Evolutionary conservation across 495 filamentous ascomycete genomes (phyloP).

Genomic region (Xylaria palmicola): DNA sequence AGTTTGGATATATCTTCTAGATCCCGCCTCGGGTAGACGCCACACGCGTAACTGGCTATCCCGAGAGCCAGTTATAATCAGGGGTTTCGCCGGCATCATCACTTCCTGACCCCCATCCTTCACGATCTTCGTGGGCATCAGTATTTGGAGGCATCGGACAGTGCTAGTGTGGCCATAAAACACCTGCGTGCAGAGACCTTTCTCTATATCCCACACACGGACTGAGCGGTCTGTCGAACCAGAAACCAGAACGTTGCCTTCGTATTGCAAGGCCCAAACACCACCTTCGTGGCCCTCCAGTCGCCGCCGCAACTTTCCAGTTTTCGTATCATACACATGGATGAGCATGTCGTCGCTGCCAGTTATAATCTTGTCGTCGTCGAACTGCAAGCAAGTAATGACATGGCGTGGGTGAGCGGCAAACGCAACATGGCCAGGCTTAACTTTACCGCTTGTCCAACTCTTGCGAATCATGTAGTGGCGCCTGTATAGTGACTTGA

Average conservation of each 20-base stretch:
- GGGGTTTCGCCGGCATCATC: slow-evolving; percentile 85
- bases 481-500: slow-evolving; percentile 92
- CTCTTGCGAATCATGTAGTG: slow-evolving; percentile 84
- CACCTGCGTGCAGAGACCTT: slow-evolving; percentile 84
- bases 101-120: slow-evolving; percentile 72
- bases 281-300: slow-evolving; percentile 94
- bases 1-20: slow-evolving; percentile 71
- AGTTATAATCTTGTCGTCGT: slow-evolving; percentile 95
- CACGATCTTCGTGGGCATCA: slow-evolving; percentile 77
- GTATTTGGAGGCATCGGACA: slow-evolving; percentile 91
- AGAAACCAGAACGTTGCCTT: slow-evolving; percentile 91
- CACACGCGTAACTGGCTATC: slow-evolving; percentile 94
- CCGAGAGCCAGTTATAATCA: slow-evolving; percentile 96
- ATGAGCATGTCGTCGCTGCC: slow-evolving; percentile 98
- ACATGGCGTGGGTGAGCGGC: slow-evolving; percentile 93
- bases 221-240: slow-evolving; percentile 96
- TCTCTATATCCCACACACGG: slow-evolving; percentile 95
- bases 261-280: slow-evolving; percentile 96
- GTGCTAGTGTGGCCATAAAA: slow-evolving; percentile 98
- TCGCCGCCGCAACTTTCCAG: slow-evolving; percentile 75
- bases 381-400: slow-evolving; percentile 96
- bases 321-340: slow-evolving; percentile 97
- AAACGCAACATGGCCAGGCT: slow-evolving; percentile 94
- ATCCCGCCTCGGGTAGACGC: slow-evolving; percentile 83
- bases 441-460: slow-evolving; percentile 84